Evolutionary conservation across 2,329 filamentous ascomycete species (phyloP).

Genomic region (Pyrenophora tritici-repentis): DNA sequence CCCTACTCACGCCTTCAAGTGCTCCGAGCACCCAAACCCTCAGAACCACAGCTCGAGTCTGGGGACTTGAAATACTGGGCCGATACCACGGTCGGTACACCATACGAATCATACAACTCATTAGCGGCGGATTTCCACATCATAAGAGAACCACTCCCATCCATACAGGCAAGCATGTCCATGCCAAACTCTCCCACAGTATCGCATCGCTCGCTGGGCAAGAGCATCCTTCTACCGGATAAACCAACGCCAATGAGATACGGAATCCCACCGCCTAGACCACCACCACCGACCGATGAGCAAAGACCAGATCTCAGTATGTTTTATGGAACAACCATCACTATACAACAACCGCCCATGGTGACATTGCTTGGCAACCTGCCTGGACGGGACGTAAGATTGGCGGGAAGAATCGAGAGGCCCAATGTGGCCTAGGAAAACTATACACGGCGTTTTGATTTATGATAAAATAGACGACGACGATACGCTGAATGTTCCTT

Average conservation of each 20-base stretch:
- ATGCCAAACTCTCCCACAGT: constrained; percentile 11
- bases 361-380: constrained; percentile 11
- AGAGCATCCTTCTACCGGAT: constrained; percentile 19
- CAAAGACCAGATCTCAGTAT: constrained; percentile 30
- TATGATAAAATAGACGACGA: not conserved
- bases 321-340: constrained; percentile 15
- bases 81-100: constrained; percentile 28
- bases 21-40: constrained; percentile 8
- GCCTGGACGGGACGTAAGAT: not conserved
- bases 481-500: too few relatives aligned
- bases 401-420: not conserved
- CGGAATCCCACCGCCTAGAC: constrained; percentile 20
- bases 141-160: constrained; percentile 16
- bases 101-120: constrained; percentile 19
- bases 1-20: constrained; percentile 16
- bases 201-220: not conserved
- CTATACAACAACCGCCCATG: constrained; percentile 9
- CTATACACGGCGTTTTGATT: not conserved
- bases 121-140: constrained; percentile 10
- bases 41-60: constrained; percentile 1
- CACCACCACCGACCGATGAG: constrained; percentile 26
- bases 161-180: constrained; percentile 27
- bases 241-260: constrained; percentile 9
- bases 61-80: constrained; percentile 22
- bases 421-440: not conserved